Conservation (phyloP, 1,284 basidiomycete species). For the Thelephora terrestris region DNA sequence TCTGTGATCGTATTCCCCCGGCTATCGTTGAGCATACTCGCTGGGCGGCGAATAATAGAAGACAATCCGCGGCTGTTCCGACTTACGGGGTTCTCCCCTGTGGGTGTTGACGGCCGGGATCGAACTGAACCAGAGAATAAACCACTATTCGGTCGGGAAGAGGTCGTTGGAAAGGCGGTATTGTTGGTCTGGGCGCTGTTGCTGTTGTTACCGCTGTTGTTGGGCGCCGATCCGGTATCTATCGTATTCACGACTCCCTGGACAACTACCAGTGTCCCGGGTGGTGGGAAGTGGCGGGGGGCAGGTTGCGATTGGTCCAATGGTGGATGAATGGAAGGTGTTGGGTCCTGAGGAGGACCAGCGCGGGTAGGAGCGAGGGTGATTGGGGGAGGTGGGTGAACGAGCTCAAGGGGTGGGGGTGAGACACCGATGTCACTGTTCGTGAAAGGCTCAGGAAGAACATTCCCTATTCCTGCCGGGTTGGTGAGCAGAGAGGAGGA, state of each 20-base stretch:
- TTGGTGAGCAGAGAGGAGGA: no score
- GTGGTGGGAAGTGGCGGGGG: constrained; percentile 50
- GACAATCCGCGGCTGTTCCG: constrained; percentile 13
- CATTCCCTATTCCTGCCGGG: no score
- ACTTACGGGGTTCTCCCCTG: constrained; percentile 11
- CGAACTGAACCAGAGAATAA: not conserved
- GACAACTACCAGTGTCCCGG: constrained; percentile 68
- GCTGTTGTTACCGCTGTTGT: constrained; percentile 9
- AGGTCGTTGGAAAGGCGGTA: constrained; percentile 9
- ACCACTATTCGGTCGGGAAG: constrained; percentile 5
- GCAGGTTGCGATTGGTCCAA: not conserved
- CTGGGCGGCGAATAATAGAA: constrained; percentile 18
- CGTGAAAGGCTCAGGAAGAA: no score
- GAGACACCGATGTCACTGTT: no score
- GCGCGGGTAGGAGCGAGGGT: no score
- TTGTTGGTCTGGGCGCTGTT: constrained; percentile 6
- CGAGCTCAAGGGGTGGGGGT: no score
- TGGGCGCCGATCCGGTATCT: constrained; percentile 36
- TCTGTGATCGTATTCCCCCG: constrained; percentile 4
- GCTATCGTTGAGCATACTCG: constrained; percentile 12
- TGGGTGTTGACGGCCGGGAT: constrained; percentile 11
- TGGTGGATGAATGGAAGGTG: no score
- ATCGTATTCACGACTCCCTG: constrained; percentile 75
- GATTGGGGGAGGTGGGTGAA: no score
- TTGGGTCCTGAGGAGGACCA: no score